Percentiles rank a stretch among this genome's conserved stretches.
These are phyloP conservation scores for Hortaea werneckii DNA, from an alignment of 2,329 filamentous ascomycete species.

Conservation along the genomic window DNA sequence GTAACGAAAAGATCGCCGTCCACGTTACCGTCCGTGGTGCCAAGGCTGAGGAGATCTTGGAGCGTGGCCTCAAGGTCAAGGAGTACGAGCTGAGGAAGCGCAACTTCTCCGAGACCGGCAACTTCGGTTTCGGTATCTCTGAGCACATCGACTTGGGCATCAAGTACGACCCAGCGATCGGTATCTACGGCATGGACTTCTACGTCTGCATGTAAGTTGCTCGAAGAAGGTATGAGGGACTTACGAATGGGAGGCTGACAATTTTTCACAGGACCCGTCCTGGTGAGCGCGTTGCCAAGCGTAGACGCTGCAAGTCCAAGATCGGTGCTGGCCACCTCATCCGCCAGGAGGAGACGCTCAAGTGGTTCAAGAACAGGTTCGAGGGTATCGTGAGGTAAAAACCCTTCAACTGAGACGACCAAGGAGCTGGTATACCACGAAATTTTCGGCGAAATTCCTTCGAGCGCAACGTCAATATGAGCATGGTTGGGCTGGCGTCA, in stretches of 20 bases:
- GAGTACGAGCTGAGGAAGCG: constrained; percentile 99
- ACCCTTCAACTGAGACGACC: constrained; percentile 9
- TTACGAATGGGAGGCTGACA: neutral
- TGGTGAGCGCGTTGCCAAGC: constrained; percentile 94
- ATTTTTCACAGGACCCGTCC: constrained; percentile 62
- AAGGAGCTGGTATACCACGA: constrained; percentile 11
- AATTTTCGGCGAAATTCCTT: neutral
- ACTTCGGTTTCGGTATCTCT: constrained; percentile 99
- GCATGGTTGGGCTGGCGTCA: no score
- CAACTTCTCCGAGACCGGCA: constrained; percentile 99
- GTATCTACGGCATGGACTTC: constrained; percentile 99
- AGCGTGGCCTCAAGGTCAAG: constrained; percentile 99
- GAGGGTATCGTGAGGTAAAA: constrained; percentile 97
- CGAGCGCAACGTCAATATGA: constrained; percentile 7
- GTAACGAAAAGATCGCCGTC: constrained; percentile 99
- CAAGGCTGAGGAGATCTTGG: constrained; percentile 99
- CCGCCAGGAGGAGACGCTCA: constrained; percentile 88
- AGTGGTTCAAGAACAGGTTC: constrained; percentile 96
- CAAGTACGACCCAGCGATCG: constrained; percentile 98
- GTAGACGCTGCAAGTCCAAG: constrained; percentile 76
- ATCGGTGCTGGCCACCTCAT: constrained; percentile 88
- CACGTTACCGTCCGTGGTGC: constrained; percentile 99
- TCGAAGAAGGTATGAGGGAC: neutral
- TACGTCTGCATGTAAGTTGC: constrained; percentile 91
- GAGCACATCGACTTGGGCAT: constrained; percentile 99